Base-by-base conservation (phyloP, 306 rosid genomes). In the Amphicarpaea edgeworthii region DNA sequence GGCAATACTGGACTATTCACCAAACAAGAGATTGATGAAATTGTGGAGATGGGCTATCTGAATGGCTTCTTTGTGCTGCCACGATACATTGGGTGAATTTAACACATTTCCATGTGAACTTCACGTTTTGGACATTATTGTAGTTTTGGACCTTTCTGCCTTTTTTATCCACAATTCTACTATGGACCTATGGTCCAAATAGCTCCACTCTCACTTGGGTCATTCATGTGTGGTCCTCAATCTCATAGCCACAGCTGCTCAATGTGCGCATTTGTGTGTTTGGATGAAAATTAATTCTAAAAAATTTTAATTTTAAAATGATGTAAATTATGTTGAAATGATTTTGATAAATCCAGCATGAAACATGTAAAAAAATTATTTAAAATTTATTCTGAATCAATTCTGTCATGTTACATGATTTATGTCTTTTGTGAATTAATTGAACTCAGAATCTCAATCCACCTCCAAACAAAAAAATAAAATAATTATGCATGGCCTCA, bases 1-100 rank as follows among this genome's bases (percentile, higher is more conserved):
- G 97, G 99, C 57, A 89, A 96, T 70, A n/a, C n/a, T n/a, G 97
- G 99, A 85, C 83, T 95, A 97, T 95, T 95, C 86, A 82, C 76
- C 87, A 90, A 90, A 84, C 93, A 72, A 88, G 99, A 96, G 81
- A 87, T 96, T 60, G 93, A 92, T 20, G 98, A 96, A 83, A 96
- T 90, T 64, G 90, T 96, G 5, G 37, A 30, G 37, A 30, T 30
- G 4, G 37, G 37, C 37, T 30, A 30, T 30, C 7, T 30, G 37
- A 30, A 30, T 30, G 37, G 37, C 37, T 30, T 30, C 37, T 30
- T 30, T 30, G 37, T 30, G 37, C 37, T 30, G 37, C 6, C 37
- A 30, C 37, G 37, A 6, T 30, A 7, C 37, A 30, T 30, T 30
- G 37, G 37, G 37, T 30, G 6, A 30, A 7, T 30, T 30, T 5